A percentile compares a stretch with the other conserved stretches of the same genome.
These are phyloP conservation scores for Cornus controversa DNA, from an alignment of 148 eudicot genomes.

Conservation along the genomic window DNA sequence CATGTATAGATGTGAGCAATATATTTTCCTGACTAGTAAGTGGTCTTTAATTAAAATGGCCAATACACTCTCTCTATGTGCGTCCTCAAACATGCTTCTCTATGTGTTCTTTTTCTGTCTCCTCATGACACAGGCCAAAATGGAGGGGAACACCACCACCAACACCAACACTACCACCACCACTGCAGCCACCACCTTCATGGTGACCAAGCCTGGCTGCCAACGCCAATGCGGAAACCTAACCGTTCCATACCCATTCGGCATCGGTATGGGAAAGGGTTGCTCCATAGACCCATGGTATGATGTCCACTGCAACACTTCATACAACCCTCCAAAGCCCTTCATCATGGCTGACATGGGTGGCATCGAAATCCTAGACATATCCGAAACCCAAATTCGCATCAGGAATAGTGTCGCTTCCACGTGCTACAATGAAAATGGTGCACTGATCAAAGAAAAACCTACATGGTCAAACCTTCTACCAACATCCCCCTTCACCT, in stretches of 20 bases:
- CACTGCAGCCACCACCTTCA: neutral
- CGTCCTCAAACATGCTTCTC: neutral
- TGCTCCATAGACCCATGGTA: constrained; percentile 28
- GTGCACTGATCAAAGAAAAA: neutral
- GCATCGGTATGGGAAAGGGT: neutral
- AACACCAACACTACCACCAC: neutral
- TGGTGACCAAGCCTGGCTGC: neutral
- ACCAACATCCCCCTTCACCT: constrained; percentile 14
- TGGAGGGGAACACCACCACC: neutral
- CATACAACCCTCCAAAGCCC: constrained; percentile 32
- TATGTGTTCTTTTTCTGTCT: neutral
- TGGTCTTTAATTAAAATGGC: neutral
- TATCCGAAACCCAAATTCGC: constrained; percentile 15
- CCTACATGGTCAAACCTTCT: neutral
- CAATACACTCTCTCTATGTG: neutral
- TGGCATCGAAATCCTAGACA: constrained; percentile 14
- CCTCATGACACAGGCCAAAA: neutral
- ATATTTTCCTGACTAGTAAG: neutral
- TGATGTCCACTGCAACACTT: constrained; percentile 34
- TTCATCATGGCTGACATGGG: constrained; percentile 7
- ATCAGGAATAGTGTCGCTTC: constrained; percentile 7
- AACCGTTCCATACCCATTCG: neutral
- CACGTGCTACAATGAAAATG: constrained; percentile 10
- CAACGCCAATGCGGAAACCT: neutral
- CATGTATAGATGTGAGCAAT: too few species aligned